These are phyloP conservation scores for Furcasterigmium furcatum DNA, from an alignment of 2,329 filamentous ascomycete species.

Conservation along the genomic window DNA sequence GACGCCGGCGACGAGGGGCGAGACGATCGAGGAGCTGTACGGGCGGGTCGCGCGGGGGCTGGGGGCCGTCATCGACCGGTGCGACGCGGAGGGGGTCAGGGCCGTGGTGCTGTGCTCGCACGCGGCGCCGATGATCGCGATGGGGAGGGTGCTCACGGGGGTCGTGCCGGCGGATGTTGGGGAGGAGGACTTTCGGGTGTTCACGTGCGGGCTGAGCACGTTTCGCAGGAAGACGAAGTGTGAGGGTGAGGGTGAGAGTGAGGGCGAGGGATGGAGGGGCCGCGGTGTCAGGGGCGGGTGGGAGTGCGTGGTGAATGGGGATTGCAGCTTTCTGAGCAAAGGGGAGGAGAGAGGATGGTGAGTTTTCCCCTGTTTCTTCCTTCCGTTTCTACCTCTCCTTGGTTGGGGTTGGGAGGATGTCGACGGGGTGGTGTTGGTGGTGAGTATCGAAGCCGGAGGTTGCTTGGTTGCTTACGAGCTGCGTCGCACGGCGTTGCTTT, in stretches of 20 bases:
- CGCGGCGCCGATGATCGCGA: constrained; percentile 83
- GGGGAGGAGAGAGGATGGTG: constrained; percentile 90
- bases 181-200: constrained; percentile 79
- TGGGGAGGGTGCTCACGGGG: constrained; percentile 80
- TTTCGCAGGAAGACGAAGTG: constrained; percentile 41
- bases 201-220: constrained; percentile 75
- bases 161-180: constrained; percentile 67
- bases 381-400: no score
- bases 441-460: no score
- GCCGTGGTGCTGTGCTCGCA: constrained; percentile 83
- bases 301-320: constrained; percentile 76
- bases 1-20: constrained; percentile 69
- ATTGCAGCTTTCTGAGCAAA: constrained; percentile 75
- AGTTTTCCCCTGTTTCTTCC: constrained; percentile 22
- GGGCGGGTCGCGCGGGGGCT: constrained; percentile 72
- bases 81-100: constrained; percentile 67
- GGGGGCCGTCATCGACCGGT: constrained; percentile 65
- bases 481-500: background rate
- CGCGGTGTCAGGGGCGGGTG: constrained; percentile 72
- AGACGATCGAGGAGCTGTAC: constrained; percentile 77
- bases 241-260: constrained; percentile 53
- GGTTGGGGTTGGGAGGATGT: no score
- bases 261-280: constrained; percentile 56
- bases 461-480: no score
- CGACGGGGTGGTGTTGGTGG: no score